Evolutionary conservation across 2,329 filamentous ascomycete species (phyloP), one percentile per base, ranked within the genome.

Genomic region (Colletotrichum sansevieriae): DNA sequence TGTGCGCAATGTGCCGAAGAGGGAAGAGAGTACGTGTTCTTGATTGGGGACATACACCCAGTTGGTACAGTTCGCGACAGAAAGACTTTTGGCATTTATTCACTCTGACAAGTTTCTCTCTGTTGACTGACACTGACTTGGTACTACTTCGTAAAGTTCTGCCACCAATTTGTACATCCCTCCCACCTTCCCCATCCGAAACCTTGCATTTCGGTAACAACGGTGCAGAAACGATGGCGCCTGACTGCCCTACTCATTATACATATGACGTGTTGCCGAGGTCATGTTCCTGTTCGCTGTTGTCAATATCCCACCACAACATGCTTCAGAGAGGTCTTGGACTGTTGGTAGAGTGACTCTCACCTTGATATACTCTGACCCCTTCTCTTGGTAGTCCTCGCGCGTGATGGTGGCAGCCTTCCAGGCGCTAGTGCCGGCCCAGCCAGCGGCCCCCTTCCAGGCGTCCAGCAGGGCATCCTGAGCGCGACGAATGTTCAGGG

Each of bases 301-400:
- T 18, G 58, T 29, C 2, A 29, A 9, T 59, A 29, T 37, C 6
- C 9, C 13, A 39, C 61, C 39, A 52, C 41, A 54, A 22, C 37
- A 18, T 47, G 22, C 47, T 29, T 41, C 13, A 12, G 25, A 15
- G 60, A 41, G 22, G n/a, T 4, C n/a, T 12, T 49, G 37, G 4
- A 35, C 20, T 18, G 3, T 18, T 13, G 6, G 25, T 43, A 20
- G 33, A 9, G 46, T 54, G 56, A 77, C 85, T 71, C 74, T 71
- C 74, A 88, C 94, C 89, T 97, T 97, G 78, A 98, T 87, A 83
- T 98, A 98, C 74, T 98, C 95, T 22, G 90, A 85, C 1, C 96
- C 96, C 84, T 97, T 98, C 84, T 99, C 96, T 74, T 88, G 79
- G 81, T 94, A 99, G 80, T 98, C 96, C 72, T 91, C 91, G 74